Evolutionary conservation across 768 basidiomycete species (phyloP).

Genomic region (Daedalea quercina): DNA sequence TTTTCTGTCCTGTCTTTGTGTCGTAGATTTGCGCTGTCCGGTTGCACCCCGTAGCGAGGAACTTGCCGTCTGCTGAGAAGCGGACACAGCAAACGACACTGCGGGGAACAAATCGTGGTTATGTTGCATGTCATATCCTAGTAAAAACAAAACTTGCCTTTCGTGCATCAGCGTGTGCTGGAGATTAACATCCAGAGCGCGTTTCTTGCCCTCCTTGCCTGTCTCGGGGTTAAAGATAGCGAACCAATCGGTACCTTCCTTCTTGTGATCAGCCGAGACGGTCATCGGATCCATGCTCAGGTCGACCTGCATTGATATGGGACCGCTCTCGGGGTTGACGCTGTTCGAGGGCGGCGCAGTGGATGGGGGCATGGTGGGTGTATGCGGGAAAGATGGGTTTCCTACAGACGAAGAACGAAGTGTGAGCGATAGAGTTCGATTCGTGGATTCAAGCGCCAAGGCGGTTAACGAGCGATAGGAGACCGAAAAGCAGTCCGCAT

Average conservation of each 20-base stretch:
- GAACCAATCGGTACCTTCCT: slow-evolving; percentile 84
- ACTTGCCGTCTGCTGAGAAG: slow-evolving; percentile 91
- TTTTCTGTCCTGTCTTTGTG: slow-evolving; percentile 77
- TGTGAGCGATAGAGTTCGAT: background rate
- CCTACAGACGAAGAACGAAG: slow-evolving; percentile 2
- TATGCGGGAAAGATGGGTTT: slow-evolving; percentile 14
- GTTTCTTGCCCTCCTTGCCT: slow-evolving; percentile 32
- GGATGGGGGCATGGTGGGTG: slow-evolving; percentile 17
- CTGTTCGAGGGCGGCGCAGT: slow-evolving; percentile 1
- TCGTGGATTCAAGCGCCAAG: background rate
- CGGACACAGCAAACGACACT: slow-evolving; percentile 87
- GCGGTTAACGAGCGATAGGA: too few species aligned
- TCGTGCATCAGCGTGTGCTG: slow-evolving; percentile 89
- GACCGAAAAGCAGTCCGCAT: too few species aligned
- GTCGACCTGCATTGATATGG: slow-evolving; percentile 12
- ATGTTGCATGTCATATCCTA: background rate
- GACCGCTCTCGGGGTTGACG: background rate
- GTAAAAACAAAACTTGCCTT: slow-evolving; percentile 41
- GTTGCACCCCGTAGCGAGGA: slow-evolving; percentile 94
- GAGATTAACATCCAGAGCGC: slow-evolving; percentile 69
- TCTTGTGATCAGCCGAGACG: slow-evolving; percentile 51
- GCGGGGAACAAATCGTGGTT: background rate
- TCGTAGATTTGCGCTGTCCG: slow-evolving; percentile 94
- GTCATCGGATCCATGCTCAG: slow-evolving; percentile 31
- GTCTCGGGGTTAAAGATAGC: slow-evolving; percentile 67